Conservation (phyloP, 257 asterid genomes). For the Nemophila menziesii region DNA sequence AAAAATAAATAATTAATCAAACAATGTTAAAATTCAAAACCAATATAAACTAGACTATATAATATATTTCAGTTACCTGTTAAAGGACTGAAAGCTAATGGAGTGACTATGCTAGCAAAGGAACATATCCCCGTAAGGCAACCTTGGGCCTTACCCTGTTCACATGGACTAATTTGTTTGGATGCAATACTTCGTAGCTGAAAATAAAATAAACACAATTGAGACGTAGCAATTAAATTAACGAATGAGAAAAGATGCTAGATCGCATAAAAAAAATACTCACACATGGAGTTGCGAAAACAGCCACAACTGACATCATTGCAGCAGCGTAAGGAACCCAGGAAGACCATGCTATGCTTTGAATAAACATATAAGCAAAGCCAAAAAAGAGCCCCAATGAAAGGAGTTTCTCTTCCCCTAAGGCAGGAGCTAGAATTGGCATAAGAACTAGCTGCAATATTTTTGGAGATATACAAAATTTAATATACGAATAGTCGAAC, state of each 20-base stretch:
- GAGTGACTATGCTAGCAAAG: constrained; percentile 59
- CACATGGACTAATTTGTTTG: constrained; percentile 72
- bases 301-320: constrained; percentile 33
- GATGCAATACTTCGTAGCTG: constrained; percentile 91
- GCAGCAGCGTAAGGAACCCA: constrained; percentile 95
- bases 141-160: constrained; percentile 95
- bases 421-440: constrained; percentile 64
- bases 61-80: constrained; percentile 30
- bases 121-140: constrained; percentile 76
- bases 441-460: constrained; percentile 54
- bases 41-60: neutral
- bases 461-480: neutral
- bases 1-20: neutral
- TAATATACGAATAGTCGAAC: neutral
- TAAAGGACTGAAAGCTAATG: constrained; percentile 79
- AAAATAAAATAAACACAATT: constrained; percentile 2
- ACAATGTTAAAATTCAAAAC: neutral
- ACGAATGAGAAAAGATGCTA: neutral
- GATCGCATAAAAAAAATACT: constrained; percentile 11
- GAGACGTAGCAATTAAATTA: neutral
- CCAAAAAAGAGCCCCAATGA: constrained; percentile 64
- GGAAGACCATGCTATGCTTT: constrained; percentile 84
- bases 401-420: constrained; percentile 77
- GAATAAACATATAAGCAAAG: constrained; percentile 43
- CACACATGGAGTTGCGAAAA: constrained; percentile 77